A percentile compares a stretch with the other conserved stretches of the same genome.
These are phyloP conservation scores for Benincasa hispida DNA, from an alignment of 306 rosid genomes.

Conservation along the genomic window DNA sequence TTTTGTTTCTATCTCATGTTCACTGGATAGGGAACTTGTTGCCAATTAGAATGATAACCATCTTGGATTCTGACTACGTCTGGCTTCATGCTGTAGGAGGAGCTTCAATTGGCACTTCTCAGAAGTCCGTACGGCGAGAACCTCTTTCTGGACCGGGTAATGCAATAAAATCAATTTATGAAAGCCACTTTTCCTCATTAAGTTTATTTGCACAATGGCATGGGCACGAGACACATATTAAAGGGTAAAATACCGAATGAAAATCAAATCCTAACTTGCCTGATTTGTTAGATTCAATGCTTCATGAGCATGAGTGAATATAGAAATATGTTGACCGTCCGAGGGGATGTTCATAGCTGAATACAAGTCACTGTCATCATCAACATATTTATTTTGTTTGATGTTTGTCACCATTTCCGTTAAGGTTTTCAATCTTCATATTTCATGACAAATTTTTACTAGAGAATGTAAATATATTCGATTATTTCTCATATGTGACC, in stretches of 20 bases:
- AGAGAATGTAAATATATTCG: no score
- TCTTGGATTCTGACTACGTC: background rate
- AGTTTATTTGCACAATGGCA: background rate
- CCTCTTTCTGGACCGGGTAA: constrained; percentile 71
- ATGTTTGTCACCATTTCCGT: no score
- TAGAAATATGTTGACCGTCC: no score
- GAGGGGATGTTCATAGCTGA: no score
- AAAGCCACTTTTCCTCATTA: background rate
- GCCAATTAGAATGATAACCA: background rate
- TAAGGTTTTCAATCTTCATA: no score
- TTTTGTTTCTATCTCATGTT: background rate
- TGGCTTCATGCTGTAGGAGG: constrained; percentile 33
- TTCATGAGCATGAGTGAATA: no score
- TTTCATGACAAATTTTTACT: no score
- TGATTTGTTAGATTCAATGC: background rate
- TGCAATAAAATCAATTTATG: background rate
- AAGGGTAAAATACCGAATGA: background rate
- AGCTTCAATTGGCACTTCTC: constrained; percentile 67
- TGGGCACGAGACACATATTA: background rate
- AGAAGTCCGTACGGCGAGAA: constrained; percentile 36
- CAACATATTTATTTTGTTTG: no score
- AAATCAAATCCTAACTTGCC: background rate
- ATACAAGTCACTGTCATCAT: no score
- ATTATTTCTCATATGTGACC: no score
- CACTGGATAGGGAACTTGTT: background rate